Evolutionary conservation across 1,284 basidiomycete genomes (phyloP).

Genomic region (Austroboletus novae-zelandiae): DNA sequence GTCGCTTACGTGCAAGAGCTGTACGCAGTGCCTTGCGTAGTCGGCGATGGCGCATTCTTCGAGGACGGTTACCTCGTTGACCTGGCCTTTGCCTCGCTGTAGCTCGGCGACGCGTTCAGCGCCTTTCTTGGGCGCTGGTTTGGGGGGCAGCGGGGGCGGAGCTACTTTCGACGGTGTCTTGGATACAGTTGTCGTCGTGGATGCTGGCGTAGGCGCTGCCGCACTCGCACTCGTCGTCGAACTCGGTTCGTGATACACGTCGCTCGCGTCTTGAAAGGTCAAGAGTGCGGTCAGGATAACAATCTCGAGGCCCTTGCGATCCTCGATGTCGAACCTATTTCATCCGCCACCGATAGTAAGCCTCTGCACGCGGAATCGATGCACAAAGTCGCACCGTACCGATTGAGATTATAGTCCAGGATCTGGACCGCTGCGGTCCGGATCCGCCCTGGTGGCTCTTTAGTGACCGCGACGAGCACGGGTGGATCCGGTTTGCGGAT

Average conservation of each 20-base stretch:
- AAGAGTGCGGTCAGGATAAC: constrained; percentile 72
- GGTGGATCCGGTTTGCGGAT: constrained; percentile 82
- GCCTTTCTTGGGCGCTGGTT: constrained; percentile 60
- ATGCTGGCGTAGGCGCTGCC: constrained; percentile 7
- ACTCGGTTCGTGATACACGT: constrained; percentile 44
- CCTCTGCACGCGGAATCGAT: too few species aligned
- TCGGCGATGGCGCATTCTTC: constrained; percentile 63
- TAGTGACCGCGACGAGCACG: constrained; percentile 77
- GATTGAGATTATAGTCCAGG: constrained; percentile 81
- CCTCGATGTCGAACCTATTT: constrained; percentile 75
- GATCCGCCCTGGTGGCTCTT: constrained; percentile 64
- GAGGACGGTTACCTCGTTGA: constrained; percentile 70
- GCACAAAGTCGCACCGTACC: constrained; percentile 36
- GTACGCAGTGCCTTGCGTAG: constrained; percentile 67
- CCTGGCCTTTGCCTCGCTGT: constrained; percentile 59
- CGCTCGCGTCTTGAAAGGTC: constrained; percentile 73
- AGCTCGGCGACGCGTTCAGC: constrained; percentile 65
- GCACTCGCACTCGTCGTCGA: not conserved
- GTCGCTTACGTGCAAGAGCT: constrained; percentile 53
- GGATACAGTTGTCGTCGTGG: not conserved
- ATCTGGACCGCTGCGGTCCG: constrained; percentile 72
- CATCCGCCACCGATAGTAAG: too few species aligned
- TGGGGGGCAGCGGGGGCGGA: constrained; percentile 51
- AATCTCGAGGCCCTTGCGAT: constrained; percentile 81
- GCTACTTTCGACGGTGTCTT: not conserved